A percentile compares a stretch with the other conserved stretches of the same genome.
These are phyloP conservation scores for Piper betle DNA, from an alignment of 164 flowering plant genomes.

Conservation along the genomic window DNA sequence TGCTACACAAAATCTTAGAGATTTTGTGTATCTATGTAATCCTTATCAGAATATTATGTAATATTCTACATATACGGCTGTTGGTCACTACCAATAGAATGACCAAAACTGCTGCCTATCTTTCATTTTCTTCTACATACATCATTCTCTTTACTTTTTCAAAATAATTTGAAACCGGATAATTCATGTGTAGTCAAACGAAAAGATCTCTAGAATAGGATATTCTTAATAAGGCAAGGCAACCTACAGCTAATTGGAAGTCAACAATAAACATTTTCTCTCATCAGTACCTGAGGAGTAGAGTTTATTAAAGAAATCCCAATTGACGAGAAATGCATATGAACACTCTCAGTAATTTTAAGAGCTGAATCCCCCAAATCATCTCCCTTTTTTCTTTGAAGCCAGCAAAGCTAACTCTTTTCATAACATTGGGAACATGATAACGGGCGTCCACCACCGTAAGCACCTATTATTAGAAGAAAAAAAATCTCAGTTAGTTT, in stretches of 20 bases:
- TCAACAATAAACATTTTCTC: too few relatives aligned
- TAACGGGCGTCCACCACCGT: constrained; percentile 66
- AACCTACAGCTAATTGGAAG: too few relatives aligned
- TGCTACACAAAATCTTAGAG: too few relatives aligned
- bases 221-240: neutral
- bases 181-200: too few relatives aligned
- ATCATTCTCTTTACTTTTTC: too few relatives aligned
- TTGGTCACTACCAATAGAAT: too few relatives aligned
- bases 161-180: too few relatives aligned
- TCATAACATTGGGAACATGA: constrained; percentile 45
- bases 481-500: neutral
- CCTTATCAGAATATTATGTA: too few relatives aligned
- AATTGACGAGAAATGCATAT: constrained; percentile 40
- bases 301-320: constrained; percentile 76
- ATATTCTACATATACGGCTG: too few relatives aligned
- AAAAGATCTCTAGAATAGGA: neutral
- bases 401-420: constrained; percentile 19
- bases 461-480: constrained; percentile 49
- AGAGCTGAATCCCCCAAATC: constrained; percentile 21
- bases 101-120: too few relatives aligned
- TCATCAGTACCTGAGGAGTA: constrained; percentile 42
- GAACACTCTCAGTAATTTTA: constrained; percentile 47
- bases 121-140: too few relatives aligned
- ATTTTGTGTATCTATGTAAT: too few relatives aligned
- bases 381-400: constrained; percentile 22